Conservation (phyloP, 441 rosid species). For the Euphorbia schlechtendalii region DNA sequence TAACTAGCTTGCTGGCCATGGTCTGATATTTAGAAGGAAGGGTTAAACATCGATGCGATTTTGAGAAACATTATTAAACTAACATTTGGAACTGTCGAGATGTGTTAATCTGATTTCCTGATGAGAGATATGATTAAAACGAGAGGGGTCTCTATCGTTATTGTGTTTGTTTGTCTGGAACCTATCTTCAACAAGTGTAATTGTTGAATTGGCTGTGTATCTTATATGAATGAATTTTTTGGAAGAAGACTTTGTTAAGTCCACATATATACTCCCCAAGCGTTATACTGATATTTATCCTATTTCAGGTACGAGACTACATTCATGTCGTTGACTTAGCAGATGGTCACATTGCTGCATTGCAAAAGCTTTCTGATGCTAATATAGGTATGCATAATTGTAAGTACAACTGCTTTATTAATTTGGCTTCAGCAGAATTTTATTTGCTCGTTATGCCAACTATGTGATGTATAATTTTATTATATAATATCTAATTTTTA, state of each 20-base stretch:
- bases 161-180: neutral
- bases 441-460: neutral
- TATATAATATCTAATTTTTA: neutral
- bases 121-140: too few relatives aligned
- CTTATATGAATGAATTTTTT: neutral
- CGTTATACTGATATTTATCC: constrained; percentile 4
- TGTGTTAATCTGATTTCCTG: too few relatives aligned
- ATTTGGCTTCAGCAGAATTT: neutral
- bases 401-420: constrained; percentile 6
- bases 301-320: constrained; percentile 84
- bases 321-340: constrained; percentile 91
- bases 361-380: constrained; percentile 57
- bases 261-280: neutral
- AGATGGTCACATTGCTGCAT: constrained; percentile 89
- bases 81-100: too few relatives aligned
- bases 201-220: neutral
- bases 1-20: too few relatives aligned
- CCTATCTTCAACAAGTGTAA: neutral
- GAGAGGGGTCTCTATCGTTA: neutral
- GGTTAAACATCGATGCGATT: too few relatives aligned
- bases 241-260: neutral
- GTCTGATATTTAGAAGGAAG: too few relatives aligned
- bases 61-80: too few relatives aligned
- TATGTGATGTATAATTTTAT: too few relatives aligned
- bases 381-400: constrained; percentile 44